Conservation (phyloP, 495 filamentous ascomycete genomes). For the Hypoxylon cercidicola region DNA sequence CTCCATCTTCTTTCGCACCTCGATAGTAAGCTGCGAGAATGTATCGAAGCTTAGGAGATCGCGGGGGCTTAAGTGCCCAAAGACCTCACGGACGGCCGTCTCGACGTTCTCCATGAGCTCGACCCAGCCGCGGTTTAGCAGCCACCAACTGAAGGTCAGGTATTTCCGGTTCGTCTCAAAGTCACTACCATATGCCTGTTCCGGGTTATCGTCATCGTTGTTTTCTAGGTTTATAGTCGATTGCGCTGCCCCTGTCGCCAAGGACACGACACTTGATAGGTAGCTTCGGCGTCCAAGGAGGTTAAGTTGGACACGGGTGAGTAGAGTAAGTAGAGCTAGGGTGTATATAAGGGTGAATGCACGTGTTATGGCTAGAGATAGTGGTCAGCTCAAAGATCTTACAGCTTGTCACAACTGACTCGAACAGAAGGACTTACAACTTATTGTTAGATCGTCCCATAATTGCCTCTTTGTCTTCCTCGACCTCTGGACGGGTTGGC, state of each 20-base stretch:
- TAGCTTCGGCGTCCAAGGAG: slow-evolving; percentile 95
- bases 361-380: slow-evolving; percentile 83
- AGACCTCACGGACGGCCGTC: slow-evolving; percentile 82
- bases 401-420: slow-evolving; percentile 3
- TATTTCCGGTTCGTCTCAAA: slow-evolving; percentile 95
- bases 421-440: slow-evolving; percentile 67
- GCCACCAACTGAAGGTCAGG: slow-evolving; percentile 97
- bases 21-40: slow-evolving; percentile 78
- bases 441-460: slow-evolving; percentile 98
- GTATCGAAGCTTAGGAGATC: slow-evolving; percentile 83
- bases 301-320: slow-evolving; percentile 96
- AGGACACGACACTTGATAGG: slow-evolving; percentile 89
- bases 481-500: slow-evolving; percentile 56
- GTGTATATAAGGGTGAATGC: slow-evolving; percentile 93
- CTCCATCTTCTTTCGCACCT: slow-evolving; percentile 86
- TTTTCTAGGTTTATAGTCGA: slow-evolving; percentile 84
- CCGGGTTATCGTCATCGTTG: slow-evolving; percentile 81
- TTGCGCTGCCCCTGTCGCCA: slow-evolving; percentile 74
- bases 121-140: slow-evolving; percentile 90
- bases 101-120: slow-evolving; percentile 82
- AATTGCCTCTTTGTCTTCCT: slow-evolving; percentile 89
- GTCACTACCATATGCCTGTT: slow-evolving; percentile 85
- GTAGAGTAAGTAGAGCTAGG: slow-evolving; percentile 84
- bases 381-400: slow-evolving; percentile 34
- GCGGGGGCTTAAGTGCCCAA: slow-evolving; percentile 84